These are phyloP conservation scores for Neurospora sp. DNA, from an alignment of 2,329 filamentous ascomycete species.

Conservation along the genomic window DNA sequence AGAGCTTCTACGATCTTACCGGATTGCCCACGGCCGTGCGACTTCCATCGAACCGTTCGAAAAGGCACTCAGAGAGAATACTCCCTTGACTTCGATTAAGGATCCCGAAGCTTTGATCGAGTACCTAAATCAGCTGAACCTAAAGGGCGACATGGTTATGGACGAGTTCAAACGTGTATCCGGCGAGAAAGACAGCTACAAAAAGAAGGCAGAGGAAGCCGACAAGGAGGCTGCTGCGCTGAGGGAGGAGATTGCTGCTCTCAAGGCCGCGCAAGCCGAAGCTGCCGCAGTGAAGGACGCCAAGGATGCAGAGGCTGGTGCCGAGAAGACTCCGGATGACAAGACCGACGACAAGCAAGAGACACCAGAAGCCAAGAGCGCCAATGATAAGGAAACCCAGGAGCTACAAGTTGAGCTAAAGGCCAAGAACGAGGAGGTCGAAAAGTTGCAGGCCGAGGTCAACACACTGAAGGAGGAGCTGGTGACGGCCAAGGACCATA, in stretches of 20 bases:
- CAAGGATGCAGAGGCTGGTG: slow-evolving; percentile 16
- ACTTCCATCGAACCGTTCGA: slow-evolving; percentile 90
- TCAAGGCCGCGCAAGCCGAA: slow-evolving; percentile 29
- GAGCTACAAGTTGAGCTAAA: slow-evolving; percentile 68
- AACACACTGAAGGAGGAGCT: slow-evolving; percentile 61
- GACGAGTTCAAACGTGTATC: slow-evolving; percentile 85
- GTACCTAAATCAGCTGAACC: slow-evolving; percentile 77
- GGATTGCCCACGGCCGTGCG: slow-evolving; percentile 79
- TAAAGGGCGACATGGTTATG: slow-evolving; percentile 87
- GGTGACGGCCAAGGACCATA: slow-evolving; percentile 60
- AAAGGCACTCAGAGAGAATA: slow-evolving; percentile 81
- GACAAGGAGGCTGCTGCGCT: slow-evolving; percentile 52
- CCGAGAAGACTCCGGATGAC: slow-evolving; percentile 29
- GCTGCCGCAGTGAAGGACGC: slow-evolving; percentile 20
- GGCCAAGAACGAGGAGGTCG: slow-evolving; percentile 60
- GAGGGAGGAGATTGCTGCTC: slow-evolving; percentile 46
- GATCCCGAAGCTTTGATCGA: slow-evolving; percentile 80
- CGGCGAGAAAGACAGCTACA: slow-evolving; percentile 68
- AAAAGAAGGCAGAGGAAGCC: slow-evolving; percentile 64
- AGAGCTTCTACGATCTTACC: slow-evolving; percentile 88
- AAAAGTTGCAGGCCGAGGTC: slow-evolving; percentile 60
- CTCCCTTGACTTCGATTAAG: slow-evolving; percentile 76
- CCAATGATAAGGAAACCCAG: slow-evolving; percentile 66
- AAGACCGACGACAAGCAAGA: slow-evolving; percentile 30
- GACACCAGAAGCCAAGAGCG: slow-evolving; percentile 23